These are phyloP conservation scores for Ustilago bromivora DNA, from an alignment of 1,284 basidiomycete species.

Conservation along the genomic window DNA sequence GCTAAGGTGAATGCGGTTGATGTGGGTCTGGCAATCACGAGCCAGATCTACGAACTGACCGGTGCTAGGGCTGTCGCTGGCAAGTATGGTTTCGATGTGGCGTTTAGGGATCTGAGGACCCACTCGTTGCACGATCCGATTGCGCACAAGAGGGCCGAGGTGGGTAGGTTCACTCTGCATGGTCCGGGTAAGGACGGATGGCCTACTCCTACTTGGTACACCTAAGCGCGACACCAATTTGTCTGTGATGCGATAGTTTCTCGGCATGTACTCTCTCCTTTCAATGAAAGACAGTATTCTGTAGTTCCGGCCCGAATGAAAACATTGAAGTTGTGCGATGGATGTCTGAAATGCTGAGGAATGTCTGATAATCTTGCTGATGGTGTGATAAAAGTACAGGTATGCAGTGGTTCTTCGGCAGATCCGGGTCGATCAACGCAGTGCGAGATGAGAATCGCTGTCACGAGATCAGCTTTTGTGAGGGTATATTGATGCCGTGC, in stretches of 20 bases:
- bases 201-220: conserved; percentile 64
- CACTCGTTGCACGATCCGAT: conserved; percentile 69
- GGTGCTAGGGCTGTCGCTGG: conserved; percentile 65
- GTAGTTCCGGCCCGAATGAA: background rate
- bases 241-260: background rate
- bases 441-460: background rate
- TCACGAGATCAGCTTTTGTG: background rate
- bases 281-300: background rate
- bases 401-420: background rate
- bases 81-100: conserved; percentile 67
- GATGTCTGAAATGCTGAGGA: background rate
- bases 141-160: conserved; percentile 66
- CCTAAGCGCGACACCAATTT: conserved; percentile 15
- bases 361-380: background rate
- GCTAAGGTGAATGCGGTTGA: conserved; percentile 67
- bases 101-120: conserved; percentile 58
- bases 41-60: conserved; percentile 66
- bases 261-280: background rate
- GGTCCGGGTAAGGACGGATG: conserved; percentile 62
- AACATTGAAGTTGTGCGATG: background rate
- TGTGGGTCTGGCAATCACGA: conserved; percentile 66
- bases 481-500: conserved; percentile 20
- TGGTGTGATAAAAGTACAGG: conserved; percentile 3
- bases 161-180: conserved; percentile 61
- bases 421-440: too few species aligned